Percentiles rank a stretch among this genome's conserved stretches.
These are phyloP conservation scores for Physcia stellaris DNA, from an alignment of 495 filamentous ascomycete genomes.

Conservation along the genomic window DNA sequence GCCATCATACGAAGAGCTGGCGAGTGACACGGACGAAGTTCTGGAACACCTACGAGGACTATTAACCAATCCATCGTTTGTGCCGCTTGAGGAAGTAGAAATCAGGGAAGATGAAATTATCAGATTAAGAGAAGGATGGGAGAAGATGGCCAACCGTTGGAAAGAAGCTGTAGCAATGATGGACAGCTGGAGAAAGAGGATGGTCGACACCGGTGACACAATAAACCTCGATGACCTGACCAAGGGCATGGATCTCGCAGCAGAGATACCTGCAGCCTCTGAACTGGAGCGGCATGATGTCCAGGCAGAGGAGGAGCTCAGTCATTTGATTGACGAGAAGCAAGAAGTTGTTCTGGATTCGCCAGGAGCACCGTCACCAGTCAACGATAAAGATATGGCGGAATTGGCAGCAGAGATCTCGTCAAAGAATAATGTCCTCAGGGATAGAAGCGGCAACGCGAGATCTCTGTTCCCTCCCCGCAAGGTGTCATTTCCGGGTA, in stretches of 20 bases:
- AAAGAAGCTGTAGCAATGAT: constrained; percentile 79
- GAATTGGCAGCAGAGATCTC: no score
- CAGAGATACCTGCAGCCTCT: constrained; percentile 38
- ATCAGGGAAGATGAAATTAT: constrained; percentile 81
- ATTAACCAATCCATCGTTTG: constrained; percentile 89
- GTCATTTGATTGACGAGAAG: no score
- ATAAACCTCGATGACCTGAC: constrained; percentile 74
- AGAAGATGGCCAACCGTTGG: constrained; percentile 85
- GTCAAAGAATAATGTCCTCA: constrained; percentile 23
- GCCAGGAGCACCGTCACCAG: no score
- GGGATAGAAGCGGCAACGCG: constrained; percentile 31
- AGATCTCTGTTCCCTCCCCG: constrained; percentile 22
- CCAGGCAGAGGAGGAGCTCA: constrained; percentile 16
- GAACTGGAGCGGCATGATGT: constrained; percentile 20
- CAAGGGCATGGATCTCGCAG: constrained; percentile 56
- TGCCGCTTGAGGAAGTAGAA: constrained; percentile 88
- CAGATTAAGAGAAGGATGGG: constrained; percentile 68
- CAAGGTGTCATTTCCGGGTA: constrained; percentile 32
- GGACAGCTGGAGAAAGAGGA: constrained; percentile 80
- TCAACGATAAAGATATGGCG: no score
- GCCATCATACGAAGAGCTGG: constrained; percentile 57
- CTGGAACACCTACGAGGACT: constrained; percentile 68
- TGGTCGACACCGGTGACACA: constrained; percentile 63
- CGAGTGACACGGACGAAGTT: constrained; percentile 54
- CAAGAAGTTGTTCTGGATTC: constrained; percentile 10